phyloP scores from a whole-genome alignment of 805 yeast genomes.

The Alloascoidea hylecoeti region DNA sequence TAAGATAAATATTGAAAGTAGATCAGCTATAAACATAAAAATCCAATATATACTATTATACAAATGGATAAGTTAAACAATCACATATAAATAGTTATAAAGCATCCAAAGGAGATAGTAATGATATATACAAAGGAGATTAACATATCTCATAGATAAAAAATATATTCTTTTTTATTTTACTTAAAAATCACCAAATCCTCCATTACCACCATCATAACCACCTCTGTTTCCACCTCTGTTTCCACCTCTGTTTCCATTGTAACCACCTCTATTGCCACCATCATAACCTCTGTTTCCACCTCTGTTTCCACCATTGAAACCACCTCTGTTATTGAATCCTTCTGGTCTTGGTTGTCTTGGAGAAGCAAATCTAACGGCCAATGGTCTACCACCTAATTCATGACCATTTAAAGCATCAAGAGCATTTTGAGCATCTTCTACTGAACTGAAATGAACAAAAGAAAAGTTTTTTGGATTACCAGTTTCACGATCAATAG shows the following conservation, averaged over 20 bases:
- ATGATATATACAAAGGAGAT: too few species aligned
- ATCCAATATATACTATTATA: too few species aligned
- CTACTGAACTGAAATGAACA: conserved; percentile 81
- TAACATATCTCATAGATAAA: too few species aligned
- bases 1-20: too few species aligned
- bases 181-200: conserved; percentile 18
- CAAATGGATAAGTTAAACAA: too few species aligned
- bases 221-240: conserved; percentile 23
- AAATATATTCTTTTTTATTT: too few species aligned
- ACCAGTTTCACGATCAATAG: conserved; percentile 73
- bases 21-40: too few species aligned
- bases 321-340: background rate
- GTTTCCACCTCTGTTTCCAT: conserved; percentile 26
- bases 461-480: conserved; percentile 94
- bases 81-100: too few species aligned
- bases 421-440: conserved; percentile 81
- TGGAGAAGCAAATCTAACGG: conserved; percentile 93
- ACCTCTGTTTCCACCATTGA: too few species aligned
- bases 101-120: too few species aligned
- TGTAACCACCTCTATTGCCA: conserved; percentile 26
- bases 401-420: conserved; percentile 60
- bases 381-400: conserved; percentile 13
- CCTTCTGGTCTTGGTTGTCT: conserved; percentile 42
- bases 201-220: conserved; percentile 18
- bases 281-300: too few species aligned